Evolutionary conservation across 305 asterid species (phyloP), one percentile per base, ranked within the genome.

Genomic region (Solanum aculeatissimum): DNA sequence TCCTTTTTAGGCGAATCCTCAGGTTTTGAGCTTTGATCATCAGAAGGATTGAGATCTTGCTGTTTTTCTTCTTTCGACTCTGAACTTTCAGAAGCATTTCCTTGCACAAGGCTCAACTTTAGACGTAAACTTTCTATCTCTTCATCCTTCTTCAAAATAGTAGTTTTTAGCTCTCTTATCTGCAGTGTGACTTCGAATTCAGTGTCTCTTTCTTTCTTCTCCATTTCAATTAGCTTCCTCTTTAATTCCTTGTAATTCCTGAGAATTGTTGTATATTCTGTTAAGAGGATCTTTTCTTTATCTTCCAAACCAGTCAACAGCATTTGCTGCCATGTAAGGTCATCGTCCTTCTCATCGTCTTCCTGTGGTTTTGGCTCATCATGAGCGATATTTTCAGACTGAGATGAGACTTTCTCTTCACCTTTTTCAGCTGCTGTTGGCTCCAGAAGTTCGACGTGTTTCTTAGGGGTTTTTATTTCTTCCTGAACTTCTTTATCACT

Each of bases 211-310:
- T 90, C 95, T 84, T 89, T 93, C 92, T 90, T 94, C 90, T 97
- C 95, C 29, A 90, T 83, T 49, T 94, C 95, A 47, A 66, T 86
- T 6, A 95, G 92, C 89, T 90, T 91, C 91, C 84, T 93, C 91
- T 94, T 97, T 42, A 91, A 91, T 1, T 95, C 97, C 90, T 97
- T 97, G 89, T 91, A 97, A 80, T 92, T 94, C 87, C 91, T 88
- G 54, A 97, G 94, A 83, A 97, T 85, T 15, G 90, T 88, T 1
- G 94, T 93, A 84, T 95, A 97, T 83, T 97, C 99, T 87, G 87
- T 87, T 38, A 95, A 90, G 45, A 93, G 91, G 75, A 92, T 87
- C 87, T 90, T 95, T 72, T 97, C 98, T 68, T 90, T 89, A 80
- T 95, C 95, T 85, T 95, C 98, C 12, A 93, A 63, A 18, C 95